Evolutionary conservation across 257 asterid species (phyloP).

Genomic region (Solanum peruvianum): DNA sequence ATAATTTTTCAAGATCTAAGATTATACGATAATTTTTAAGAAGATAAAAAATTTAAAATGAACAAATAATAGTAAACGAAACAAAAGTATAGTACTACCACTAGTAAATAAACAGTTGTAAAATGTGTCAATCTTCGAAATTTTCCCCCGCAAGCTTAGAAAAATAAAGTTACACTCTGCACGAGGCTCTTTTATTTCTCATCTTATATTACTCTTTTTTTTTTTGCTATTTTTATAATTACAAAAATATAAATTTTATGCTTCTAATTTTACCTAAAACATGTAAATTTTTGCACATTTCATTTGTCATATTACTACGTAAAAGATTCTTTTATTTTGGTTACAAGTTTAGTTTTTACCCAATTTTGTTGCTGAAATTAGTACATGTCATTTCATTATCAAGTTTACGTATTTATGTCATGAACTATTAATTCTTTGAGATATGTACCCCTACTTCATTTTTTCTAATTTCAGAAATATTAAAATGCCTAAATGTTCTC

Average conservation of each 20-base stretch:
- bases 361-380: not conserved
- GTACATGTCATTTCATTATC: not conserved
- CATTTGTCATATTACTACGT: not conserved
- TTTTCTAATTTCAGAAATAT: not conserved
- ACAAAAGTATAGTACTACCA: not conserved
- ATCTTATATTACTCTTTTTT: not conserved
- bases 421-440: not conserved
- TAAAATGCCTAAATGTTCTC: not conserved
- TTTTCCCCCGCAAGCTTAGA: constrained; percentile 19
- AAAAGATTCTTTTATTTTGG: not conserved
- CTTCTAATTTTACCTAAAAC: not conserved
- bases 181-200: constrained; percentile 19
- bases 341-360: not conserved
- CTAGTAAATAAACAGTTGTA: not conserved
- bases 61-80: not conserved
- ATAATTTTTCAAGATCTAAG: not conserved
- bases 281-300: not conserved
- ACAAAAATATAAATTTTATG: not conserved
- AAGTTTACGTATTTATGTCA: not conserved
- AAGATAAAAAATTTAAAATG: not conserved
- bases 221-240: not conserved
- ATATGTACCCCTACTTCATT: not conserved
- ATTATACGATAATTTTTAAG: not conserved
- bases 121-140: not conserved
- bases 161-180: constrained; percentile 24